These are phyloP conservation scores for Verticillium nonalfalfae DNA, from an alignment of 2,329 filamentous ascomycete genomes.

Conservation along the genomic window DNA sequence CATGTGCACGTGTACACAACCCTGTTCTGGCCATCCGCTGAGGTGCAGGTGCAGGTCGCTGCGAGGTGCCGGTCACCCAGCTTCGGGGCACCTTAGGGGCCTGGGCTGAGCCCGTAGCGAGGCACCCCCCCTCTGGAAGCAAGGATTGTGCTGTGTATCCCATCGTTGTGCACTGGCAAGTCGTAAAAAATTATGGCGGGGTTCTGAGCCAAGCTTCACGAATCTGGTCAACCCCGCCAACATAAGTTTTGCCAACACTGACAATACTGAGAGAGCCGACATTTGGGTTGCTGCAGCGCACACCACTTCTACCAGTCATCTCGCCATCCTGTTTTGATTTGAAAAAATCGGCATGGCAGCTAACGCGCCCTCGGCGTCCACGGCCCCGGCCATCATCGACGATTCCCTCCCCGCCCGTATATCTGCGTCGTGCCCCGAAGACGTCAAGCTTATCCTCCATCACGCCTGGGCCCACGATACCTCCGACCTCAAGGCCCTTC, in stretches of 20 bases:
- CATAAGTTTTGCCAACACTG: not conserved
- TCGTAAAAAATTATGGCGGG: not conserved
- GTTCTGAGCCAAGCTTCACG: not conserved
- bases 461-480: conserved; percentile 57
- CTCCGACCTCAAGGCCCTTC: conserved; percentile 59
- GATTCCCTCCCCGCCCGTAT: conserved; percentile 49
- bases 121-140: not conserved
- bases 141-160: not conserved
- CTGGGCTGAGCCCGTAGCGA: not conserved
- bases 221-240: not conserved
- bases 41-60: not conserved
- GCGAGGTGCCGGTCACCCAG: not conserved
- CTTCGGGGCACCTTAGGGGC: not conserved
- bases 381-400: conserved; percentile 20
- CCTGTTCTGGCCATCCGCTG: not conserved
- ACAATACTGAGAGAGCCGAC: not conserved
- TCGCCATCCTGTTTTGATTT: not conserved
- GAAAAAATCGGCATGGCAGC: not conserved
- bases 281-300: not conserved
- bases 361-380: conserved; percentile 14
- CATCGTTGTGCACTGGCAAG: not conserved
- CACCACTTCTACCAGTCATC: not conserved
- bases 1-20: not conserved
- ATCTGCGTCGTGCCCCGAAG: conserved; percentile 42
- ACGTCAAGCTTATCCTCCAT: conserved; percentile 43